These are phyloP conservation scores for Astragalus glycyphyllos DNA, from an alignment of 306 rosid genomes.

Conservation along the genomic window DNA sequence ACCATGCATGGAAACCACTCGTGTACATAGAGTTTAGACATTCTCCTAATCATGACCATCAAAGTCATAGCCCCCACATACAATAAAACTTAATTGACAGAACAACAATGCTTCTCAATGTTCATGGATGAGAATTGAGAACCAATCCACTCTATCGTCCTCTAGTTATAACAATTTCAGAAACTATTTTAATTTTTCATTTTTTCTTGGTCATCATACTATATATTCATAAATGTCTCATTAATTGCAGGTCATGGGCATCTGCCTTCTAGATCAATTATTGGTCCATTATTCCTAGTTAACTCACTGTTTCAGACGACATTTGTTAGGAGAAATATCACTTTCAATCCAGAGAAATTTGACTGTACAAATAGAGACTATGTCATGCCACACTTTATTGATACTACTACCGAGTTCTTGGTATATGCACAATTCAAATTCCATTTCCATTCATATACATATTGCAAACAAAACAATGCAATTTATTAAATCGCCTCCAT, in stretches of 20 bases:
- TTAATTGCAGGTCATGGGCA: constrained; percentile 39
- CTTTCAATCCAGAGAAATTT: constrained; percentile 39
- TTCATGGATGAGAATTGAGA: constrained; percentile 46
- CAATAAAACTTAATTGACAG: constrained; percentile 45
- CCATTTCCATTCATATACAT: not conserved
- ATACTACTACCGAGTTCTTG: constrained; percentile 1
- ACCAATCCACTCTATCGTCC: constrained; percentile 31
- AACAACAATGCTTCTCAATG: constrained; percentile 42
- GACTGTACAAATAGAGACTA: not conserved
- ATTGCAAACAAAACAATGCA: not conserved
- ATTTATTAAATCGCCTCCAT: too few species aligned
- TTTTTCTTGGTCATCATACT: not conserved
- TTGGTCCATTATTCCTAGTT: constrained; percentile 19
- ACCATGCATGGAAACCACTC: constrained; percentile 48
- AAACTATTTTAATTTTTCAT: not conserved
- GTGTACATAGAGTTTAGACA: constrained; percentile 52
- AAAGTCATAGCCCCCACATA: constrained; percentile 44
- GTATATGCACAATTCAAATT: not conserved
- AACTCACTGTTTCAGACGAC: constrained; percentile 27
- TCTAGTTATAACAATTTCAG: constrained; percentile 29
- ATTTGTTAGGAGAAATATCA: constrained; percentile 45
- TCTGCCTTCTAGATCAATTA: constrained; percentile 30
- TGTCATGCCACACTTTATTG: constrained; percentile 10
- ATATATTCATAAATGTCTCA: constrained; percentile 22
- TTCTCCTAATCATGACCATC: constrained; percentile 41